Percentiles rank a stretch among this genome's conserved stretches.
Evolutionary conservation across 805 yeast genomes (phyloP).

Genomic region (Groenewaldozyma tartarivorans): DNA sequence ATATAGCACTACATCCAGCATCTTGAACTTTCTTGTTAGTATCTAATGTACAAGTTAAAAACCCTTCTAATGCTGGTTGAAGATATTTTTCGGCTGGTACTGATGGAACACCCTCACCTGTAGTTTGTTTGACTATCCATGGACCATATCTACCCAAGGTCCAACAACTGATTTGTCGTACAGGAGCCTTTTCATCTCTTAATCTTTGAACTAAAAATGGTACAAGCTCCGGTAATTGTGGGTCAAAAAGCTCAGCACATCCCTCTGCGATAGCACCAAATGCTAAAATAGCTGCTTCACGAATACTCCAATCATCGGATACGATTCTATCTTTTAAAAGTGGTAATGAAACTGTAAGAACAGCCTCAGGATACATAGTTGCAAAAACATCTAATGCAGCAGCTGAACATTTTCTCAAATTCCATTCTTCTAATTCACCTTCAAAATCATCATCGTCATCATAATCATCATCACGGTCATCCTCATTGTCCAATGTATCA

Average conservation of each 20-base stretch:
- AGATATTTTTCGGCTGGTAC: slow-evolving; percentile 52
- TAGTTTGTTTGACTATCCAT: slow-evolving; percentile 55
- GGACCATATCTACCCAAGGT: slow-evolving; percentile 74
- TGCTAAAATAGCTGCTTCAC: slow-evolving; percentile 91
- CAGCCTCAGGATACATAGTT: slow-evolving; percentile 53
- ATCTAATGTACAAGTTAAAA: slow-evolving; percentile 70
- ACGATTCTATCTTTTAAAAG: slow-evolving; percentile 60
- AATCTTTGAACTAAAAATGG: slow-evolving; percentile 79
- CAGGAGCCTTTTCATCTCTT: slow-evolving; percentile 67
- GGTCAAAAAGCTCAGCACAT: slow-evolving; percentile 60
- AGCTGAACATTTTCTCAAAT: slow-evolving; percentile 85
- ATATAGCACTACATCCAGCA: slow-evolving; percentile 81
- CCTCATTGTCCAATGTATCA: slow-evolving; percentile 30
- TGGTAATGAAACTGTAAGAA: slow-evolving; percentile 62
- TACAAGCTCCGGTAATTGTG: slow-evolving; percentile 67
- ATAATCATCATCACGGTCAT: slow-evolving; percentile 50
- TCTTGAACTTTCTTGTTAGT: slow-evolving; percentile 89
- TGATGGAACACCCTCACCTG: slow-evolving; percentile 6
- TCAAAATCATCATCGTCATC: slow-evolving; percentile 69
- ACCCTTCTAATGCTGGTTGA: slow-evolving; percentile 66
- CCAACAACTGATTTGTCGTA: slow-evolving; percentile 94
- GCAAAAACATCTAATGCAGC: slow-evolving; percentile 84
- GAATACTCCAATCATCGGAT: slow-evolving; percentile 71
- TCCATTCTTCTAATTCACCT: slow-evolving; percentile 72
- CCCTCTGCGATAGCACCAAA: slow-evolving; percentile 93